Conservation (phyloP, 1,284 basidiomycete species). For the Pterulicium gracile region DNA sequence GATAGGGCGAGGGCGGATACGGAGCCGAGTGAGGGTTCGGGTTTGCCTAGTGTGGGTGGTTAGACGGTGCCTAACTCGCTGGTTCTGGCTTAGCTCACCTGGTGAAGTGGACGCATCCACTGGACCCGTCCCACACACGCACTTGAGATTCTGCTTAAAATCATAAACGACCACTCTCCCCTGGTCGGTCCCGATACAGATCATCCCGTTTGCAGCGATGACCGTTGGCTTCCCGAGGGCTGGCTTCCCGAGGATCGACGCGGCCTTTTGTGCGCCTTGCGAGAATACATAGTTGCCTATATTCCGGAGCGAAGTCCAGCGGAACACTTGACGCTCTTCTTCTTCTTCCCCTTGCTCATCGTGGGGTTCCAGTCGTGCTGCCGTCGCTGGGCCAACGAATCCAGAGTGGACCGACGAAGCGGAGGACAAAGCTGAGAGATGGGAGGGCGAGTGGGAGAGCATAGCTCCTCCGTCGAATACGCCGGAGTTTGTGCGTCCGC, state of each 20-base stretch:
- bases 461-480: conserved; percentile 20
- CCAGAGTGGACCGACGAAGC: conserved; percentile 40
- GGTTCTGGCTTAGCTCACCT: conserved; percentile 1
- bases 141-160: conserved; percentile 79
- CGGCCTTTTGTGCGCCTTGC: conserved; percentile 45
- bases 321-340: conserved; percentile 52
- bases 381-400: conserved; percentile 15
- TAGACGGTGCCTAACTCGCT: no score
- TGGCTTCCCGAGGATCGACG: conserved; percentile 47
- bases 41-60: conserved; percentile 10
- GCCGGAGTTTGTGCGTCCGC: conserved; percentile 31
- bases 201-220: conserved; percentile 77
- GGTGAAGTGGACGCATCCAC: conserved; percentile 37
- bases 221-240: conserved; percentile 64
- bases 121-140: conserved; percentile 62
- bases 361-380: conserved; percentile 11
- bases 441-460: conserved; percentile 47
- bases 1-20: conserved; percentile 89
- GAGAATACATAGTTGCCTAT: conserved; percentile 47
- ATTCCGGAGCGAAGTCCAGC: conserved; percentile 66
- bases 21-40: conserved; percentile 38
- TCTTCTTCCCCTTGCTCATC: conserved; percentile 2
- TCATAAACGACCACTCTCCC: conserved; percentile 83
- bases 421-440: conserved; percentile 62
- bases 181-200: conserved; percentile 80